Conservation (phyloP, 2,329 filamentous ascomycete genomes). For the Apiospora phragmitis region DNA sequence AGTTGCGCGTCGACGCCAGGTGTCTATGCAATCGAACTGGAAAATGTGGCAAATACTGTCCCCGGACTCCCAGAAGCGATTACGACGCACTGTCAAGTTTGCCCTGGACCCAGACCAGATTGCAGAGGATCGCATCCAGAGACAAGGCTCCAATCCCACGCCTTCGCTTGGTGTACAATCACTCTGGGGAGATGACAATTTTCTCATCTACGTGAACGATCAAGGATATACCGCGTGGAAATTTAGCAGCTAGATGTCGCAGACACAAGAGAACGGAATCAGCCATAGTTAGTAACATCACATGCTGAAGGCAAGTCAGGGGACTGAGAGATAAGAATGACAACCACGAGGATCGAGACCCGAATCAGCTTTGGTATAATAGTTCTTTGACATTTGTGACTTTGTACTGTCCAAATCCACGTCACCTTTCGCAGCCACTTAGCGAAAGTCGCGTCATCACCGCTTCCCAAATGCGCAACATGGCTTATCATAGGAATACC, state of each 20-base stretch:
- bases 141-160: slow-evolving; percentile 13
- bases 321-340: background rate
- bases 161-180: slow-evolving; percentile 18
- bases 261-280: background rate
- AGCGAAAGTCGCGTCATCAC: background rate
- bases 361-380: background rate
- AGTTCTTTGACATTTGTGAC: slow-evolving; percentile 1
- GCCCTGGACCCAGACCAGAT: slow-evolving; percentile 18
- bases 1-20: background rate
- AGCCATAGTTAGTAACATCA: background rate
- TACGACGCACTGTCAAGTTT: slow-evolving; percentile 17
- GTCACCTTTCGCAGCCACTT: background rate
- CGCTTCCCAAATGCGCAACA: slow-evolving; percentile 11
- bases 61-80: background rate
- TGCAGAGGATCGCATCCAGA: slow-evolving; percentile 14
- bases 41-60: background rate
- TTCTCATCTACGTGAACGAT: slow-evolving; percentile 27
- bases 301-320: background rate
- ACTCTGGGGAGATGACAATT: slow-evolving; percentile 25
- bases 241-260: slow-evolving; percentile 15
- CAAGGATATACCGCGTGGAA: slow-evolving; percentile 28
- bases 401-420: background rate
- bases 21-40: background rate
- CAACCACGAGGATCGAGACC: background rate
- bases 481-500: slow-evolving; percentile 5